phyloP scores from a whole-genome alignment of 2,329 filamentous ascomycete species.

The Aspergillus costaricaensis region DNA sequence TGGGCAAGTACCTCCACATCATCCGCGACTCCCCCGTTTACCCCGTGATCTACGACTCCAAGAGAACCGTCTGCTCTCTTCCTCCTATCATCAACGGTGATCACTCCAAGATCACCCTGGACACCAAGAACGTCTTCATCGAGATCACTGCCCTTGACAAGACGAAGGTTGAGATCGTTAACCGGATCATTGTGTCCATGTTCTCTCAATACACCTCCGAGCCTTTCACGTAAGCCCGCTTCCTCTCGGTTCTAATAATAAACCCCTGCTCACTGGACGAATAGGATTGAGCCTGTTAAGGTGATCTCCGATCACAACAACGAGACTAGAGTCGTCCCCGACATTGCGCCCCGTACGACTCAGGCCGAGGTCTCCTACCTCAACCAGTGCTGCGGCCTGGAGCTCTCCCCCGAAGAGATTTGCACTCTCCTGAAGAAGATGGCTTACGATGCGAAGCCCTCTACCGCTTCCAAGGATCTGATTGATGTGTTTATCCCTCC shows the following conservation, averaged over 20 bases:
- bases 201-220: conserved; percentile 90
- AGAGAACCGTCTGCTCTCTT: conserved; percentile 83
- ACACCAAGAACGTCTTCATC: conserved; percentile 93
- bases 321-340: conserved; percentile 77
- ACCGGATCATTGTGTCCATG: conserved; percentile 95
- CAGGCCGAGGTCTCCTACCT: conserved; percentile 90
- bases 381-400: conserved; percentile 85
- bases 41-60: conserved; percentile 90
- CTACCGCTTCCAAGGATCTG: conserved; percentile 66
- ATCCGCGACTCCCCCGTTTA: conserved; percentile 93
- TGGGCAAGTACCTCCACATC: conserved; percentile 89
- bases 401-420: conserved; percentile 71
- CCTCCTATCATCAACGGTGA: conserved; percentile 98
- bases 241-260: not conserved
- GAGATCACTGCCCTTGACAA: conserved; percentile 95
- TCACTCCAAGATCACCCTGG: conserved; percentile 89
- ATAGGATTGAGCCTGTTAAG: conserved; percentile 79
- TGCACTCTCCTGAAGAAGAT: conserved; percentile 83
- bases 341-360: conserved; percentile 73
- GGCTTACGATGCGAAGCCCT: conserved; percentile 80
- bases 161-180: conserved; percentile 94
- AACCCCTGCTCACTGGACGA: conserved; percentile 5
- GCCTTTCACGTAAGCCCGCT: conserved; percentile 67
- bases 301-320: conserved; percentile 90
- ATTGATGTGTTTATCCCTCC: conserved; percentile 82